Evolutionary conservation across 306 rosid genomes (phyloP), one percentile per base, ranked within the genome.

Genomic region (Cajanus cajan): DNA sequence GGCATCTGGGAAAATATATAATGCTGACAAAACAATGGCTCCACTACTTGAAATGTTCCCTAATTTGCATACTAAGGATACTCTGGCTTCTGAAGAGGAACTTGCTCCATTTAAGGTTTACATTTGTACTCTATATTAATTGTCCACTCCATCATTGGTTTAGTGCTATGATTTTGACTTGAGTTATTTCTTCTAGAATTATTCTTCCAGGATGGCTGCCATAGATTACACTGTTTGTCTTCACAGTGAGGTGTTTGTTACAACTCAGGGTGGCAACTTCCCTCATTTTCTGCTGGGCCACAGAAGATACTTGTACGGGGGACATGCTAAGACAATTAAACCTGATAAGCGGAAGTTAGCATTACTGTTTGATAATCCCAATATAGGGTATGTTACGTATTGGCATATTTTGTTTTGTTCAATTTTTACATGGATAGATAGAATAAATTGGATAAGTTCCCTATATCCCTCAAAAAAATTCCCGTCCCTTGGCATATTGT

Each of bases 141-240:
- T 11, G n/a, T 67, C 58, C 22, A 18, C 55, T 83, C 48, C 34
- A 9, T 40, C 66, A 76, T 16, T 71, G 67, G 48, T 82, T 48
- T 33, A 8, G 31, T 50, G 74, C 64, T 48, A 34, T 66, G 83
- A 59, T 87, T 82, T 85, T 90, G 80, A 89, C 89, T 68, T 19
- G 7, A 71, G 83, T 76, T 90, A 31, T 80, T 83, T 73, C 73
- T 86, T 65, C 84, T 85, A 95, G 98, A 91, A 84, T 78, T 95
- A 74, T 89, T 95, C 99, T 78, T 95, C 99, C 86, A 89, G 99
- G 92, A 95, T 95, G 99, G 99, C 99, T 83, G 97, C 99, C 52
- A 85, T 93, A 81, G 99, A 95, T 84, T 95, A 95, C 86, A 93
- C 97, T 25, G 99, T 95, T 83, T 95, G 99, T 81, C 98, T 95